These are phyloP conservation scores for Sordariomycetes sp. DNA, from an alignment of 2,329 filamentous ascomycete genomes.

Conservation along the genomic window DNA sequence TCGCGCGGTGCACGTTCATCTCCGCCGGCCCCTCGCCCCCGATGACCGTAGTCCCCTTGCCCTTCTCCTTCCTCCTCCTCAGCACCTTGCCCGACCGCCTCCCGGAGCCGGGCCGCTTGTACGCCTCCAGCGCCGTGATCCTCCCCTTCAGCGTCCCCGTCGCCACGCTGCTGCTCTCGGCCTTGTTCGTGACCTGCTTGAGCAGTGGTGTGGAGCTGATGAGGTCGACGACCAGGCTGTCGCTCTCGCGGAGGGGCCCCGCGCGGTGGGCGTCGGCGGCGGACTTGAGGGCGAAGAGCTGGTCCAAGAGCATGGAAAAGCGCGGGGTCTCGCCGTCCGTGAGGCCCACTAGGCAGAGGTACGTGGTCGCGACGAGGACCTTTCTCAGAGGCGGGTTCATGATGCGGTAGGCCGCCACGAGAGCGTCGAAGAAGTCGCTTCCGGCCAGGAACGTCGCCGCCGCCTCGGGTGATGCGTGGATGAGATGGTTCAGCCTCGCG, in stretches of 20 bases:
- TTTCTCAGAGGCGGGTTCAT: constrained; percentile 54
- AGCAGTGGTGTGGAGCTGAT: constrained; percentile 73
- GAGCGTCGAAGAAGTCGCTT: constrained; percentile 75
- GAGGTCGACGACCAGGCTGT: constrained; percentile 70
- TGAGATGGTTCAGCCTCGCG: constrained; percentile 48
- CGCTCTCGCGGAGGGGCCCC: constrained; percentile 44
- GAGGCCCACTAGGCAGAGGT: constrained; percentile 64
- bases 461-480: constrained; percentile 47
- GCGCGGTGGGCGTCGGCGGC: constrained; percentile 54
- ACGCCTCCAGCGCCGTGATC: constrained; percentile 47
- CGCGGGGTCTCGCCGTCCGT: constrained; percentile 57
- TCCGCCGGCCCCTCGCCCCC: constrained; percentile 26
- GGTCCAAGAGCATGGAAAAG: constrained; percentile 67
- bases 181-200: constrained; percentile 45
- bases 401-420: constrained; percentile 54
- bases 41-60: constrained; percentile 39
- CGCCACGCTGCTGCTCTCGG: constrained; percentile 36
- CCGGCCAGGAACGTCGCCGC: constrained; percentile 65
- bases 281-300: constrained; percentile 69
- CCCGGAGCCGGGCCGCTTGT: constrained; percentile 43
- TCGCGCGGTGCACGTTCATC: constrained; percentile 72
- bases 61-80: constrained; percentile 52
- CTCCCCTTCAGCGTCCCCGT: constrained; percentile 48
- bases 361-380: constrained; percentile 60
- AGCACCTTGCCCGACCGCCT: constrained; percentile 37